Evolutionary conservation across 1,284 basidiomycete species (phyloP).

Genomic region (Tilletia horrida): DNA sequence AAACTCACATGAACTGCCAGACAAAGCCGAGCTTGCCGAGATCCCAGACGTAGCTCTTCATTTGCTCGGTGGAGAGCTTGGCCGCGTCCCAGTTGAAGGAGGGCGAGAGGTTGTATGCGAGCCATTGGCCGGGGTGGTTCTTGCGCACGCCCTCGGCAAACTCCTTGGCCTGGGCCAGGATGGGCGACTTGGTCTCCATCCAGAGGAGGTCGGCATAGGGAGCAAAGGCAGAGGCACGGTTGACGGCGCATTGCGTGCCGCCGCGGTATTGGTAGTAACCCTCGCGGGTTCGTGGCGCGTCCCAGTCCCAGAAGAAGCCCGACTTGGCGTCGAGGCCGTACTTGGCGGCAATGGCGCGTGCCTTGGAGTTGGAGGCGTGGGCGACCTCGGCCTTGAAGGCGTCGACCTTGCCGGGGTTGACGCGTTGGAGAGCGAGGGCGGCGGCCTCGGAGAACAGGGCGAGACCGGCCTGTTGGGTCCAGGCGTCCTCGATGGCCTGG

Average conservation of each 20-base stretch:
- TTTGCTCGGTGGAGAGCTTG: constrained; percentile 77
- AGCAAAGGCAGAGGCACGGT: constrained; percentile 86
- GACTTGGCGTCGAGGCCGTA: constrained; percentile 66
- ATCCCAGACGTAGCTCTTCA: constrained; percentile 88
- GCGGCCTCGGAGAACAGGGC: constrained; percentile 75
- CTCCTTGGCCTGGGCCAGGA: constrained; percentile 85
- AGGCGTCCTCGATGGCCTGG: constrained; percentile 82
- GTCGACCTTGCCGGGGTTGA: constrained; percentile 60
- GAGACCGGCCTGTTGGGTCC: constrained; percentile 73
- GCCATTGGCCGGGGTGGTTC: constrained; percentile 50
- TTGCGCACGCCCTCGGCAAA: constrained; percentile 65
- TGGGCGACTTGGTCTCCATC: constrained; percentile 91
- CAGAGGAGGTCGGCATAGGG: constrained; percentile 77
- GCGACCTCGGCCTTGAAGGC: constrained; percentile 66
- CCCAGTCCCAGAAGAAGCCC: constrained; percentile 78
- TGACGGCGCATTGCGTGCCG: constrained; percentile 88
- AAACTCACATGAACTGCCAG: constrained; percentile 82
- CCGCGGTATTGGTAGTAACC: constrained; percentile 96
- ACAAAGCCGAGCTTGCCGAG: constrained; percentile 88
- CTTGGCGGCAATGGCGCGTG: constrained; percentile 72
- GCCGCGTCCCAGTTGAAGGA: constrained; percentile 68
- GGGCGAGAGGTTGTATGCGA: constrained; percentile 55
- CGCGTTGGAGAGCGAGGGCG: constrained; percentile 68
- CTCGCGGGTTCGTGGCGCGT: constrained; percentile 86
- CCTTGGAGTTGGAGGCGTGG: constrained; percentile 68